Evolutionary conservation across 352 stramenopile genomes (phyloP).

Genomic region (Globisporangium splendens): DNA sequence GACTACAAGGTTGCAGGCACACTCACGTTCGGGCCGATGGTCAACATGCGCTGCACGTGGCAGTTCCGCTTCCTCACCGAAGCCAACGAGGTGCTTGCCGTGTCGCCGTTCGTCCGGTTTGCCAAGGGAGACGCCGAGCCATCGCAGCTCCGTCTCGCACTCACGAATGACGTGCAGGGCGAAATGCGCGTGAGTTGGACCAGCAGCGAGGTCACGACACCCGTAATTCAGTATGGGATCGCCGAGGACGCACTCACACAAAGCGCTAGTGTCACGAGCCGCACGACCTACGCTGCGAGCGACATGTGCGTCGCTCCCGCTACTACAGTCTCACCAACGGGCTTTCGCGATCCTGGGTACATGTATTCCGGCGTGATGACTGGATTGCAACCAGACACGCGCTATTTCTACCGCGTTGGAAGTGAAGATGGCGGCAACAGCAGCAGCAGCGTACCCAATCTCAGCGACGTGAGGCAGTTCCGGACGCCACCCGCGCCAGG

Average conservation of each 20-base stretch:
- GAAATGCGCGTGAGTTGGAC: conserved; percentile 63
- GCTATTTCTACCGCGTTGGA: conserved; percentile 18
- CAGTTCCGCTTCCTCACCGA: conserved; percentile 28
- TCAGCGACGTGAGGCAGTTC: conserved; percentile 17
- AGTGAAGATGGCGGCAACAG: neutral
- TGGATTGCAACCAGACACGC: conserved; percentile 2
- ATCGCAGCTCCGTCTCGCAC: conserved; percentile 16
- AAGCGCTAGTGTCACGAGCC: conserved; percentile 1
- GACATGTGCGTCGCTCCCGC: conserved; percentile 14
- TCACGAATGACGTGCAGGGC: conserved; percentile 1
- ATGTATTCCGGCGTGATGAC: conserved; percentile 15
- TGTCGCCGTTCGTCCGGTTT: conserved; percentile 33
- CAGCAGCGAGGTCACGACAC: conserved; percentile 26
- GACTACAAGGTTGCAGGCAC: neutral
- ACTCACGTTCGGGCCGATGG: conserved; percentile 18
- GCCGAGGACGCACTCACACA: conserved; percentile 15
- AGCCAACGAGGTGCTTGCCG: conserved; percentile 24
- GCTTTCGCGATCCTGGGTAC: conserved; percentile 12
- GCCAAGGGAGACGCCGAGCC: conserved; percentile 35
- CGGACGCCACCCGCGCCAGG: neutral
- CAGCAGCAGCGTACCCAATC: neutral
- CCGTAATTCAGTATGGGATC: conserved; percentile 36
- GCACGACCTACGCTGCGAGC: conserved; percentile 13
- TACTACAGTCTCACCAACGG: conserved; percentile 6
- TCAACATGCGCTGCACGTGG: conserved; percentile 31